Evolutionary conservation across 805 yeast genomes (phyloP).

Genomic region (Kodamaea neixiangensis): DNA sequence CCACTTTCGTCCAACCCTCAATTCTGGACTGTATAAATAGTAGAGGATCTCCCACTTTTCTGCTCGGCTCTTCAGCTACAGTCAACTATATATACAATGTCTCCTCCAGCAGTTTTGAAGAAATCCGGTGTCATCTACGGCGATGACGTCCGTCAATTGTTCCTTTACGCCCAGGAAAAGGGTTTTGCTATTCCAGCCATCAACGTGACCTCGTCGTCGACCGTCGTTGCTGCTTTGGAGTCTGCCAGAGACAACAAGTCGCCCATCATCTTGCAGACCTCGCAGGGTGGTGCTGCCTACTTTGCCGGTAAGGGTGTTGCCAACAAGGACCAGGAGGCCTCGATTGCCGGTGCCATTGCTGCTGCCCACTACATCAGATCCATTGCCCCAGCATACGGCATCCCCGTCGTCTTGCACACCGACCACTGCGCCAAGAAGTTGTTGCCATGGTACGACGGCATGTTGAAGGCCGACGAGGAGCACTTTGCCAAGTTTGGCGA

Average conservation of each 20-base stretch:
- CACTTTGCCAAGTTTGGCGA: conserved; percentile 84
- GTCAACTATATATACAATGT: conserved; percentile 40
- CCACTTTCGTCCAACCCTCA: not conserved
- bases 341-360: conserved; percentile 92
- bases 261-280: conserved; percentile 95
- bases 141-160: conserved; percentile 86
- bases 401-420: conserved; percentile 95
- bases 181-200: conserved; percentile 98
- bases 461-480: conserved; percentile 95
- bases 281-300: conserved; percentile 99
- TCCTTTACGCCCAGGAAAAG: conserved; percentile 89
- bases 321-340: conserved; percentile 90
- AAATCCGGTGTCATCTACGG: conserved; percentile 99
- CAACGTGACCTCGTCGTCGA: conserved; percentile 96
- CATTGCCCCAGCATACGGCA: conserved; percentile 93
- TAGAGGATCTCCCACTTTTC: not conserved
- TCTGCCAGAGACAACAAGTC: conserved; percentile 57
- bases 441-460: conserved; percentile 98
- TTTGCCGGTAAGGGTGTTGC: conserved; percentile 99
- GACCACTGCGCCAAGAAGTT: conserved; percentile 99
- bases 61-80: not conserved
- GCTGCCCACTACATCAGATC: conserved; percentile 98
- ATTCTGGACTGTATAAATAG: conserved; percentile 3
- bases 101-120: conserved; percentile 71
- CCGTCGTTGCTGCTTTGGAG: conserved; percentile 62